Evolutionary conservation across 805 yeast genomes (phyloP).

Genomic region (Candida odintsovae): DNA sequence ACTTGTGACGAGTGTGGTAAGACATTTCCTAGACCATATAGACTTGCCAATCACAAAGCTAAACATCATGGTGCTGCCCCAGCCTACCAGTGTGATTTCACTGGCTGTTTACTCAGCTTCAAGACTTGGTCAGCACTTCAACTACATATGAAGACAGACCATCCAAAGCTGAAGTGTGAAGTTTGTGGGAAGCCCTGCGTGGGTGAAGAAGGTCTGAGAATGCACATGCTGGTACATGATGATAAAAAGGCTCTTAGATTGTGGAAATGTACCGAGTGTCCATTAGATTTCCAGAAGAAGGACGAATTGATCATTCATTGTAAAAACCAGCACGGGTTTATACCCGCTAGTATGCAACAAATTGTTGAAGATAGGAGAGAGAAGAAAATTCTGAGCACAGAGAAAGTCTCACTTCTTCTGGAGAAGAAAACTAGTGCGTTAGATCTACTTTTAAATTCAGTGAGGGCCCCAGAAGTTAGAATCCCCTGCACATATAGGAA

Average conservation of each 20-base stretch:
- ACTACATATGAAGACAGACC: slow-evolving; percentile 63
- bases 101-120: slow-evolving; percentile 55
- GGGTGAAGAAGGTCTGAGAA: slow-evolving; percentile 60
- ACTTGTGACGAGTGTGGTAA: slow-evolving; percentile 61
- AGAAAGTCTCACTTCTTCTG: slow-evolving; percentile 20
- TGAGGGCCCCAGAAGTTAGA: slow-evolving; percentile 26
- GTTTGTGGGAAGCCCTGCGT: slow-evolving; percentile 68
- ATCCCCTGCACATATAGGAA: slow-evolving; percentile 41
- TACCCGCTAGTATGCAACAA: slow-evolving; percentile 14
- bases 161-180: slow-evolving; percentile 61
- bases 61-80: slow-evolving; percentile 57
- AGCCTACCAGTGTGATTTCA: slow-evolving; percentile 54
- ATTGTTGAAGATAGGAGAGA: neutral
- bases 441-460: slow-evolving; percentile 27
- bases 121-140: slow-evolving; percentile 72
- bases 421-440: slow-evolving; percentile 23
- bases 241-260: slow-evolving; percentile 30
- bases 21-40: slow-evolving; percentile 55
- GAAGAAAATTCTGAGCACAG: slow-evolving; percentile 9
- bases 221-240: slow-evolving; percentile 73
- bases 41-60: slow-evolving; percentile 59
- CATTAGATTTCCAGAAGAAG: slow-evolving; percentile 47
- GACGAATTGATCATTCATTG: slow-evolving; percentile 54
- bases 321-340: slow-evolving; percentile 32
- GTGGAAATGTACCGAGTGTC: slow-evolving; percentile 65